Base-by-base conservation (phyloP, 192 early-diverging fungal species). In the Mortierella antarctica region DNA sequence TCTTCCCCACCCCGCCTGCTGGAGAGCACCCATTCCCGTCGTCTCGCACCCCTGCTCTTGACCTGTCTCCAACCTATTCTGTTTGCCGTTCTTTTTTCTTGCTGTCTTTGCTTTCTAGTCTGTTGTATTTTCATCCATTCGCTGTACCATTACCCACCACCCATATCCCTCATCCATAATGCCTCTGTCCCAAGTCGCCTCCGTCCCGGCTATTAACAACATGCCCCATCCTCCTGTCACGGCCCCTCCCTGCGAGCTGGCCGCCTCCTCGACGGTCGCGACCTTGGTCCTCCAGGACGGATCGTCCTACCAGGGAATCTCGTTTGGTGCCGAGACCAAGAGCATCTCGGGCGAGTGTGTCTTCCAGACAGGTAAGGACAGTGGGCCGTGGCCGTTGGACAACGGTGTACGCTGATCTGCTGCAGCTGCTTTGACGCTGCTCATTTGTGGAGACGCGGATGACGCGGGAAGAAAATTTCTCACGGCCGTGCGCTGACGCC, bases 301-400 rank as follows among this genome's bases (percentile, higher is more conserved):
- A 41, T 85, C 92, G 21, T 86, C 91, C 52, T 93, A 89, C 75
- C 89, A 96, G 70, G 98, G 96, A 64, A 86, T 94, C 78, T 96
- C 96, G 17, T 99, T 99, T 86, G 98, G 98, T 66, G 91, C 95
- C 14, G 96, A 98, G 86, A 85, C 74, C 52, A 86, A 88, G 60
- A 92, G 91, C 46, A 90, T 98, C 57, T 88, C 97, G 62, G 98
- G 98, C 54, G 98, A 99, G 88, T 96, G 96, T 67, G 98, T 99
- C 64, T 99, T 99, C 87, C 97, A 98, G 84, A 99, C 98, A 55
- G 98, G 98, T 96, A 84, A 54, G 78, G 48, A 18, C 53, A 13
- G 31, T 52, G n/a, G n/a, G 44, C 13, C 60, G 12, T 40, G n/a
- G 9, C 40, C 49, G 49, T 49, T 11, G 10, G 2, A 50, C 10